Base-by-base conservation (phyloP, 768 basidiomycete species). In the Lepiota brunneoincarnata region DNA sequence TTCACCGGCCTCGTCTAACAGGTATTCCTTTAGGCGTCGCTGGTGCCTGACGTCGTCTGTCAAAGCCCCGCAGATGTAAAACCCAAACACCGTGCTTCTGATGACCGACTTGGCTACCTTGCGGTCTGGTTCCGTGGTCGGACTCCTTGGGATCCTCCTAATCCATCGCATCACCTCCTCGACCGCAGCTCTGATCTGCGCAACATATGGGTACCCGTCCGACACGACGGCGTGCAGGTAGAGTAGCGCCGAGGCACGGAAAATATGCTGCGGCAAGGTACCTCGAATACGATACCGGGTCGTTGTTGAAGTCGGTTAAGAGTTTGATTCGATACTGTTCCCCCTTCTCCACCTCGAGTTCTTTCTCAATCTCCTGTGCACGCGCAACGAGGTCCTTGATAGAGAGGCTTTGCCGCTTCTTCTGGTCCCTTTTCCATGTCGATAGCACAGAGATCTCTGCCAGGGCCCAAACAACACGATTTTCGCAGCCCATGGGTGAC, bases 401-500 rank as follows among this genome's bases (percentile, higher is more conserved):
- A 69, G 82, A 86, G 18, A 91, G 79, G 41, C 65, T 64, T 37
- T 83, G 81, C 3, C 55, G 59, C 0, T 28, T 54, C 56, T 54
- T 51, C 49, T 81, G 70, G 0, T 48, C 49, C 17, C 73, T 71
- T 70, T 91, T 91, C 89, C 88, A 93, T 49, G 57, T 61, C 38
- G 86, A 77, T 14, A 93, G 77, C 17, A 69, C 71, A 10, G 86
- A 81, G 35, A 81, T 87, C 71, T 91, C 83, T 3, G 91, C 87
- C 40, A 93, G 75, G 23, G 87, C 89, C 76, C 87, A 86, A 44
- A 93, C 82, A 50, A 89, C 82, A 56, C 75, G 71, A 69, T 91
- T 90, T 61, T 88, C 85, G 74, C 91, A 91, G 17, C 91, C 91
- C 89, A 93, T 93, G 4, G 89, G 79, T 40, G 78, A 75, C 70